Conservation (phyloP, 2,329 filamentous ascomycete genomes). For the Aspergillus sp. region DNA sequence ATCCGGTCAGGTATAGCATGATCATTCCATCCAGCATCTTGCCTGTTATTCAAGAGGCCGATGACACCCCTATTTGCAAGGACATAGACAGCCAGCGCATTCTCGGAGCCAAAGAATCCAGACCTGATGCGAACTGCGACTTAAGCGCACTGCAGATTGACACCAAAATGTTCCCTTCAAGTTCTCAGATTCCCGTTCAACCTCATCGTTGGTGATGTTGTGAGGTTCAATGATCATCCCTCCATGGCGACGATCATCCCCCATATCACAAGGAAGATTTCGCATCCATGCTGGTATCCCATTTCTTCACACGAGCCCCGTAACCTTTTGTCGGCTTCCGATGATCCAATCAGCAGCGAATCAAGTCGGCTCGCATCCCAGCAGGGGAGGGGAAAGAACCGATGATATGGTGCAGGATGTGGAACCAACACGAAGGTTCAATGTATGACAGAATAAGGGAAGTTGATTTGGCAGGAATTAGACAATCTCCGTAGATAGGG, state of each 20-base stretch:
- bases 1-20: neutral
- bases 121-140: too few species aligned
- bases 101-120: too few species aligned
- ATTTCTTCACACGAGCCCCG: slow-evolving; percentile 20
- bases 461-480: slow-evolving; percentile 14
- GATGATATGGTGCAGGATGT: slow-evolving; percentile 25
- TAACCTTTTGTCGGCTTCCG: slow-evolving; percentile 16
- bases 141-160: too few species aligned
- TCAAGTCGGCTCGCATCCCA: slow-evolving; percentile 23
- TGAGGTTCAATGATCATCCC: neutral
- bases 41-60: neutral
- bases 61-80: neutral
- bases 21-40: neutral
- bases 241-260: neutral
- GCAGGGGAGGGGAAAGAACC: slow-evolving; percentile 22
- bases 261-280: neutral
- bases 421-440: slow-evolving; percentile 23
- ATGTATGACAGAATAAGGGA: slow-evolving; percentile 26
- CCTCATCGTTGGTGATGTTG: too few species aligned
- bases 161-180: too few species aligned
- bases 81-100: too few species aligned
- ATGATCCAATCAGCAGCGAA: slow-evolving; percentile 19
- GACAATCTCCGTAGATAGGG: slow-evolving; percentile 29
- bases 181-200: too few species aligned
- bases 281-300: neutral